Evolutionary conservation across 371 early-diverging fungal species (phyloP), one percentile per base, ranked within the genome.

Genomic region (Actinomortierella wolfii): DNA sequence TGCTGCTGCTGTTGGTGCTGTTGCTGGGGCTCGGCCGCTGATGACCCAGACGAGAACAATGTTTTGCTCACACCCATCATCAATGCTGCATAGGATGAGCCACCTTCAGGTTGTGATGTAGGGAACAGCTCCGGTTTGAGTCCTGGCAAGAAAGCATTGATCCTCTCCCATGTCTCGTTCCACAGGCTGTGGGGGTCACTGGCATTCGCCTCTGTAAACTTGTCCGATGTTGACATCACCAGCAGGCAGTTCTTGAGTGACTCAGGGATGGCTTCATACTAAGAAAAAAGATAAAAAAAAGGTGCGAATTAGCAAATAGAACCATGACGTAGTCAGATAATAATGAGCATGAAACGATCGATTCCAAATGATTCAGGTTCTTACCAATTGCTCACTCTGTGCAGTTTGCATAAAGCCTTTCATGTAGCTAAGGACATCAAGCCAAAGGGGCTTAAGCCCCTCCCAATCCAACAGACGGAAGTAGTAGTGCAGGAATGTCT

Each of bases 211-310:
- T 77, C 68, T 4, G 76, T 60, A 25, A 77, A 75, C 13, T 61
- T 64, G 18, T 80, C 80, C 1, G 86, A 86, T 0, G 86, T 81
- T 5, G 84, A 85, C 85, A 90, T 84, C 21, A 91, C 90, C 18
- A 89, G 77, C 28, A 91, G 66, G 81, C 89, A 84, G 70, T 91
- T 91, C 63, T 91, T 91, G 49, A 91, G 67, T 5, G 86, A 83
- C 63, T 91, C 91, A 2, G 81, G 73, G 8, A 86, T 80, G 3
- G 86, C 89, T 61, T 89, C 89, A 45, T 73, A 65, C 89, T 88
- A 56, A 21, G 29, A 40, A 28, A 41, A 18, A 34, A 24, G n/a
- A 45, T 11, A 13, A n/a, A 49, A 24, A 2, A 20, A 48, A 13
- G 43, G 1, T 50, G 15, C n/a, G 11, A 25, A 52, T 34, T 34